These are phyloP conservation scores for Paramecium octaurelia DNA, from an alignment of 73 alveolate genomes.

Conservation along the genomic window DNA sequence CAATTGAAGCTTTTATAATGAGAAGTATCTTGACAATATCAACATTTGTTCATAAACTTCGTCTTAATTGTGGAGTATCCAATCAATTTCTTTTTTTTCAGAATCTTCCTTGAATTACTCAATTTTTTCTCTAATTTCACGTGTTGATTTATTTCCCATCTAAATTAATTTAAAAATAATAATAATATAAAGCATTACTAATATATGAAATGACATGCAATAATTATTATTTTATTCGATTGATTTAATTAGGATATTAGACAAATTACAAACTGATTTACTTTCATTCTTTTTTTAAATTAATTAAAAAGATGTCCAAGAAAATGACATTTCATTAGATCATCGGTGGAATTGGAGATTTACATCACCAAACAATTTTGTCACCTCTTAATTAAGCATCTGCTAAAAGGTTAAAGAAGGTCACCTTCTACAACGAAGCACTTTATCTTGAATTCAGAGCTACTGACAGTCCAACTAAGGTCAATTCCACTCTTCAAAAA, in stretches of 20 bases:
- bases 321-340: not conserved
- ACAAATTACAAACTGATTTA: not conserved
- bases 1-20: not conserved
- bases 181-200: not conserved
- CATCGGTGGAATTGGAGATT: not conserved
- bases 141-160: conserved; percentile 4
- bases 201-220: not conserved
- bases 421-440: not conserved
- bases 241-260: not conserved
- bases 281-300: not conserved
- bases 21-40: not conserved
- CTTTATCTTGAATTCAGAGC: not conserved
- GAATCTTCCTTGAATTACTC: not conserved
- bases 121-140: not conserved
- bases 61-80: not conserved
- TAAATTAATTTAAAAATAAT: not conserved
- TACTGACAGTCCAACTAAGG: not conserved
- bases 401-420: not conserved
- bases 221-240: not conserved
- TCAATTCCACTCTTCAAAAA: not conserved
- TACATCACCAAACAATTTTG: not conserved
- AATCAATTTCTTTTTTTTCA: not conserved
- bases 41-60: not conserved
- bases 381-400: not conserved
- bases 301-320: not conserved